Evolutionary conservation across 2,329 filamentous ascomycete species (phyloP).

Genomic region (Leptosphaerulina australis): DNA sequence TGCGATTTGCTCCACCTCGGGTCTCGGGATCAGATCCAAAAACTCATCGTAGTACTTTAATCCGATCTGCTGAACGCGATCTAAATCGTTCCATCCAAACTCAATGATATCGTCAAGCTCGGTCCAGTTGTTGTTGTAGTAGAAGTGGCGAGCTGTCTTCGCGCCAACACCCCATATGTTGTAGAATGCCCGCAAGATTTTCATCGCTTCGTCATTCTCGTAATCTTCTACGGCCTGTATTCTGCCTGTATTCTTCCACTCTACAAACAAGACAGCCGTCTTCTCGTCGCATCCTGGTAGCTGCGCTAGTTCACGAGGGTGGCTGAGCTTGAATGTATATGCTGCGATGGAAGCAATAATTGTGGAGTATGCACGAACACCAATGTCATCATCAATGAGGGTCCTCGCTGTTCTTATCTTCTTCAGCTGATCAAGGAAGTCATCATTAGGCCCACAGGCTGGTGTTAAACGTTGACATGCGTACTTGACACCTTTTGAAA

Average conservation of each 20-base stretch:
- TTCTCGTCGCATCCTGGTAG: conserved; percentile 84
- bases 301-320: conserved; percentile 50
- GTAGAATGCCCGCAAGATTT: conserved; percentile 72
- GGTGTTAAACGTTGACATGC: conserved; percentile 82
- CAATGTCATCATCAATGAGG: conserved; percentile 76
- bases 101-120: conserved; percentile 87
- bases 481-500: conserved; percentile 67
- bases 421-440: conserved; percentile 75
- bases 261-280: conserved; percentile 75
- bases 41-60: conserved; percentile 95
- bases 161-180: conserved; percentile 92
- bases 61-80: conserved; percentile 87
- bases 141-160: conserved; percentile 80
- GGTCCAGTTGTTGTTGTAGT: conserved; percentile 74
- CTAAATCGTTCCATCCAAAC: conserved; percentile 75
- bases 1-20: conserved; percentile 75
- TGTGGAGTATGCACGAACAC: conserved; percentile 84
- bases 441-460: conserved; percentile 70
- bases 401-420: conserved; percentile 74
- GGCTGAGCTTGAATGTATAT: conserved; percentile 68
- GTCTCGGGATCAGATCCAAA: conserved; percentile 69
- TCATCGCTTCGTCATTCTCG: conserved; percentile 67
- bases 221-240: conserved; percentile 69
- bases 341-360: conserved; percentile 83
- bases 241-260: conserved; percentile 69